Evolutionary conservation across 306 rosid species (phyloP).

Genomic region (Prunus kanzakura): DNA sequence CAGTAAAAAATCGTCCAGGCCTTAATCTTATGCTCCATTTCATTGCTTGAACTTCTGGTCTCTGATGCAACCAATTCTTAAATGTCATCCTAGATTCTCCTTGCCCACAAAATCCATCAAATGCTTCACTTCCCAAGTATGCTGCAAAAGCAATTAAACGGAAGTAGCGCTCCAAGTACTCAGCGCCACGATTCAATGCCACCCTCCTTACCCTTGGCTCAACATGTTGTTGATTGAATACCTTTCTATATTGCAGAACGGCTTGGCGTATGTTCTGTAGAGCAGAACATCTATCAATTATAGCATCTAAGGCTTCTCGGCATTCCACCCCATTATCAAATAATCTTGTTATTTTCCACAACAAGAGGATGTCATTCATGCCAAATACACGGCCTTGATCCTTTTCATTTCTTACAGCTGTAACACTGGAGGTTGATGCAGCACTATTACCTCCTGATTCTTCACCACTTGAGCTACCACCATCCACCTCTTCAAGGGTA

Average conservation of each 20-base stretch:
- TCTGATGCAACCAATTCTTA: slow-evolving; percentile 82
- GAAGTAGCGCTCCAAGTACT: slow-evolving; percentile 88
- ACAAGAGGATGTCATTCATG: slow-evolving; percentile 80
- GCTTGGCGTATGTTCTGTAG: slow-evolving; percentile 93
- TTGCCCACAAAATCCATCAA: slow-evolving; percentile 79
- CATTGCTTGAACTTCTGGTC: slow-evolving; percentile 89
- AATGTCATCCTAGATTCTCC: slow-evolving; percentile 67
- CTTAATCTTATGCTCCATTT: slow-evolving; percentile 87
- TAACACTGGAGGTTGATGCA: slow-evolving; percentile 28
- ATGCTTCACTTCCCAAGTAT: slow-evolving; percentile 91
- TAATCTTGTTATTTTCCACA: slow-evolving; percentile 84
- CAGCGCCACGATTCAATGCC: slow-evolving; percentile 85
- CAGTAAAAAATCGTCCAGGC: slow-evolving; percentile 82
- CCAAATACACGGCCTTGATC: slow-evolving; percentile 65
- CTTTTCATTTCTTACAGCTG: slow-evolving; percentile 38
- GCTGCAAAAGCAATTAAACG: slow-evolving; percentile 93
- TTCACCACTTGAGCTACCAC: slow-evolving; percentile 70
- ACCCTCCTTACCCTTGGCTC: slow-evolving; percentile 90
- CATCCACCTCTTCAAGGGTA: slow-evolving; percentile 48
- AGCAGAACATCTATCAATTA: slow-evolving; percentile 89
- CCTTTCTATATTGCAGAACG: slow-evolving; percentile 69
- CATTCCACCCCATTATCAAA: slow-evolving; percentile 90
- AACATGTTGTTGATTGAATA: slow-evolving; percentile 81
- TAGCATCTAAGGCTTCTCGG: slow-evolving; percentile 85
- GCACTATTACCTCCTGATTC: slow-evolving; percentile 44